phyloP scores from a whole-genome alignment of 2,329 filamentous ascomycete species.

The Boeremia exigua region DNA sequence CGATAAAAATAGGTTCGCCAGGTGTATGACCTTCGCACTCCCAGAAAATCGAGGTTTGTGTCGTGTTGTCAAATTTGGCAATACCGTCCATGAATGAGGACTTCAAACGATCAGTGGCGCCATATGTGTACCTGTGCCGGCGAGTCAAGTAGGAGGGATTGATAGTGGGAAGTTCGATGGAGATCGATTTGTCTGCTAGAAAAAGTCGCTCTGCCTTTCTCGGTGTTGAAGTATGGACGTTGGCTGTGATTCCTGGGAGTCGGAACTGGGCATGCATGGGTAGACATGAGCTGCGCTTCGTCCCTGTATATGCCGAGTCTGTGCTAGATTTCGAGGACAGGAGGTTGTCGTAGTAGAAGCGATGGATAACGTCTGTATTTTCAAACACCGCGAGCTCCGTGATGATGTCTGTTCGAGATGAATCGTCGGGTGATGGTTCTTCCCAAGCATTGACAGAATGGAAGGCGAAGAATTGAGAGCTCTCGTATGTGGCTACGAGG shows the following conservation, averaged over 20 bases:
- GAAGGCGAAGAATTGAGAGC: slow-evolving; percentile 76
- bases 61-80: slow-evolving; percentile 68
- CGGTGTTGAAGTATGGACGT: slow-evolving; percentile 18
- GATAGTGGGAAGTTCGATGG: slow-evolving; percentile 68
- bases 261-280: slow-evolving; percentile 41
- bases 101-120: slow-evolving; percentile 61
- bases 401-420: slow-evolving; percentile 60
- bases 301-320: slow-evolving; percentile 23
- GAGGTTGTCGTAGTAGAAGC: slow-evolving; percentile 66
- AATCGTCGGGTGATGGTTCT: slow-evolving; percentile 51
- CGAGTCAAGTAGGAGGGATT: slow-evolving; percentile 63
- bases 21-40: slow-evolving; percentile 67
- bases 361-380: slow-evolving; percentile 68
- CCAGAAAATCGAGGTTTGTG: slow-evolving; percentile 63
- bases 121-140: slow-evolving; percentile 67
- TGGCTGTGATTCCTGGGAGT: slow-evolving; percentile 45
- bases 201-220: slow-evolving; percentile 50
- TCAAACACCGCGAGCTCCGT: slow-evolving; percentile 71
- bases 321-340: slow-evolving; percentile 24
- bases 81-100: slow-evolving; percentile 68
- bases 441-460: slow-evolving; percentile 82
- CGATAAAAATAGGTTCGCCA: slow-evolving; percentile 72
- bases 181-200: slow-evolving; percentile 59
- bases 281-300: slow-evolving; percentile 34
- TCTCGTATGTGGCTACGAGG: slow-evolving; percentile 72